A percentile compares a stretch with the other conserved stretches of the same genome.
Conservation (phyloP, 1,284 basidiomycete genomes). For the Uromyces viciae-fabae region DNA sequence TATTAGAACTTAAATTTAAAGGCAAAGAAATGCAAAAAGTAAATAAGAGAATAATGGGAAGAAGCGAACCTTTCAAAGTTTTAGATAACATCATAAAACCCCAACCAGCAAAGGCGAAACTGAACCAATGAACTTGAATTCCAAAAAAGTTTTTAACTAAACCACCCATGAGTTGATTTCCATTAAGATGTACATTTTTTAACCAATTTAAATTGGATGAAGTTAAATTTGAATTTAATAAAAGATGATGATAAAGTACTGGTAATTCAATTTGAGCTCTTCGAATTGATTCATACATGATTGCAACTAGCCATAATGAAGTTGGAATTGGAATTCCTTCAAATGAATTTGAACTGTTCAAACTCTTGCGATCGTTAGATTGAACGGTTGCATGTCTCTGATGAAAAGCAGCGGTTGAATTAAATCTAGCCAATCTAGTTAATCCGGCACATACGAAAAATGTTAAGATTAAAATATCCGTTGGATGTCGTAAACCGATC, state of each 20-base stretch:
- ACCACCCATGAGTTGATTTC: slow-evolving; percentile 57
- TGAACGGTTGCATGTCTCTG: slow-evolving; percentile 82
- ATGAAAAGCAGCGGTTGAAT: slow-evolving; percentile 90
- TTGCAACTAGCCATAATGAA: slow-evolving; percentile 72
- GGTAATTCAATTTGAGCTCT: slow-evolving; percentile 77
- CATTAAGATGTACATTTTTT: neutral
- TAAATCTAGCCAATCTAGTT: slow-evolving; percentile 93
- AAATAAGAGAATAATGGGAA: neutral
- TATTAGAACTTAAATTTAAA: no score
- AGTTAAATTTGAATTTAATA: neutral
- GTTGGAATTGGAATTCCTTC: slow-evolving; percentile 97
- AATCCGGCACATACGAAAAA: slow-evolving; percentile 93
- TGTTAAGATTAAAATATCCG: slow-evolving; percentile 82
- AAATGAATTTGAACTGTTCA: slow-evolving; percentile 66
- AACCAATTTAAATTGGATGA: slow-evolving; percentile 58
- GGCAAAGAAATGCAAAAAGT: neutral
- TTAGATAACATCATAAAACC: slow-evolving; percentile 94
- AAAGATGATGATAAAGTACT: slow-evolving; percentile 59
- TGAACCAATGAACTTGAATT: slow-evolving; percentile 74
- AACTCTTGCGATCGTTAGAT: neutral
- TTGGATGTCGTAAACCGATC: slow-evolving; percentile 79
- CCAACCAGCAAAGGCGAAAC: slow-evolving; percentile 72
- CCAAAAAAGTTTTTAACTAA: slow-evolving; percentile 67
- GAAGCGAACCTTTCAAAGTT: slow-evolving; percentile 62
- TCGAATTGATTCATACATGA: slow-evolving; percentile 77